Evolutionary conservation across 352 stramenopile species (phyloP).

Genomic region (Phytophthora rubi): DNA sequence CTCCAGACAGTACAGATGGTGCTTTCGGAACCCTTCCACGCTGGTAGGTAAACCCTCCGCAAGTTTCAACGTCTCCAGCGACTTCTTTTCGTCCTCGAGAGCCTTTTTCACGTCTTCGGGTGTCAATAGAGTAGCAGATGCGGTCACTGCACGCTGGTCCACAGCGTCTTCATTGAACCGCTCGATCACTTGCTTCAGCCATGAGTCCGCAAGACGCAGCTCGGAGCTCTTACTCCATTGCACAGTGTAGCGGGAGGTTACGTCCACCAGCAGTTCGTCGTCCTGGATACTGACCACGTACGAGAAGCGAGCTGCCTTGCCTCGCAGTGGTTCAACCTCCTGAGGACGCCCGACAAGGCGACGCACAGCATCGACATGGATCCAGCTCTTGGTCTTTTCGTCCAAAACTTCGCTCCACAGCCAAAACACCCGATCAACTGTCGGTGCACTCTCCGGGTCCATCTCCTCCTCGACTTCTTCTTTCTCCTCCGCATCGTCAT

Average conservation of each 20-base stretch:
- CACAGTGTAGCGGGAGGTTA: constrained; percentile 63
- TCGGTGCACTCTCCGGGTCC: constrained; percentile 1
- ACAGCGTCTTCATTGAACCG: constrained; percentile 44
- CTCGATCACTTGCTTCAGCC: constrained; percentile 49
- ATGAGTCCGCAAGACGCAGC: constrained; percentile 63
- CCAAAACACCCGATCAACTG: constrained; percentile 43
- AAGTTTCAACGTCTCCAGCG: constrained; percentile 44
- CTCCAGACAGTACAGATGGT: constrained; percentile 83
- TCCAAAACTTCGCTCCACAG: constrained; percentile 79
- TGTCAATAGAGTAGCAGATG: constrained; percentile 3
- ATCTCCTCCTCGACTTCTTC: constrained; percentile 16
- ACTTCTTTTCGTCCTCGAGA: constrained; percentile 44
- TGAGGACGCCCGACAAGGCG: constrained; percentile 55
- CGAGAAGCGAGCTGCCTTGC: constrained; percentile 54
- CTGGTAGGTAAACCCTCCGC: constrained; percentile 77
- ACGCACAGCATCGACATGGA: constrained; percentile 61
- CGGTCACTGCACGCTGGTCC: neutral
- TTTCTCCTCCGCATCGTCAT: constrained; percentile 20
- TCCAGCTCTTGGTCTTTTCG: constrained; percentile 52
- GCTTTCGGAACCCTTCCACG: constrained; percentile 79
- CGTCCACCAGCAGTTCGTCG: constrained; percentile 58
- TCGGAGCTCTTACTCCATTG: constrained; percentile 71
- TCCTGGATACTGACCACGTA: constrained; percentile 73
- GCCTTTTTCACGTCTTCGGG: constrained; percentile 19
- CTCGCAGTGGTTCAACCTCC: constrained; percentile 57